Evolutionary conservation across 1,284 basidiomycete genomes (phyloP).

Genomic region (Austroboletus rostrupii): DNA sequence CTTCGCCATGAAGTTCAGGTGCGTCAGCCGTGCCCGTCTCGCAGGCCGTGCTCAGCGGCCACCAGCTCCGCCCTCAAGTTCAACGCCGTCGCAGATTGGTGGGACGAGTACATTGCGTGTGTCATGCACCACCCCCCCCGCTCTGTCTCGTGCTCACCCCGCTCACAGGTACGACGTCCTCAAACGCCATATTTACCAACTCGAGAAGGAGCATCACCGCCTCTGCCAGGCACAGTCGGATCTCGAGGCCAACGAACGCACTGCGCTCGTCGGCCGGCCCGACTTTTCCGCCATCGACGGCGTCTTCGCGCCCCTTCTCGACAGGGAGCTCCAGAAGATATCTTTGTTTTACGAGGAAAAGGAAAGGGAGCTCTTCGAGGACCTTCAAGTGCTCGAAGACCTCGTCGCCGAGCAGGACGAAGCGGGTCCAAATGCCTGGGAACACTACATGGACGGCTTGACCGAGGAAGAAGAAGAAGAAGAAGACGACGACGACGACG

Average conservation of each 20-base stretch:
- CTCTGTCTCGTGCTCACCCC: not conserved
- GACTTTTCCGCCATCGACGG: slow-evolving; percentile 45
- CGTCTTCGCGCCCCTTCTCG: slow-evolving; percentile 72
- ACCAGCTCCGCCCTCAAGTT: slow-evolving; percentile 79
- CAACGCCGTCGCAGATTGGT: slow-evolving; percentile 93
- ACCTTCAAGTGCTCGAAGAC: slow-evolving; percentile 63
- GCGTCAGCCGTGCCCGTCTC: not conserved
- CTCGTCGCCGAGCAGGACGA: slow-evolving; percentile 67
- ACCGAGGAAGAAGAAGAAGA: slow-evolving; percentile 67
- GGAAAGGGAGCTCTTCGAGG: slow-evolving; percentile 66
- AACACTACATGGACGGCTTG: slow-evolving; percentile 47
- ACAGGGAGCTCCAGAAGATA: slow-evolving; percentile 85
- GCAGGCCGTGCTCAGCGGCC: not conserved
- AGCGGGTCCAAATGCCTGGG: slow-evolving; percentile 49
- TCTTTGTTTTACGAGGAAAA: slow-evolving; percentile 77
- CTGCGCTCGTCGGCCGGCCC: slow-evolving; percentile 44
- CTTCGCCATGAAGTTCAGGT: slow-evolving; percentile 64
- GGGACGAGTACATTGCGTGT: slow-evolving; percentile 87
- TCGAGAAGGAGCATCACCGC: slow-evolving; percentile 68
- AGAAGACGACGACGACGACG: slow-evolving; percentile 66
- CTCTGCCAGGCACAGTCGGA: slow-evolving; percentile 46
- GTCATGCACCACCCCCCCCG: slow-evolving; percentile 20
- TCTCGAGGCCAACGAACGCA: slow-evolving; percentile 61
- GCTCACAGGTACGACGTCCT: slow-evolving; percentile 70
- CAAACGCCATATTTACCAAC: slow-evolving; percentile 83